Percentiles rank a stretch among this genome's conserved stretches.
Evolutionary conservation across 2,329 filamentous ascomycete genomes (phyloP).

Genomic region (Hortaea sp.): DNA sequence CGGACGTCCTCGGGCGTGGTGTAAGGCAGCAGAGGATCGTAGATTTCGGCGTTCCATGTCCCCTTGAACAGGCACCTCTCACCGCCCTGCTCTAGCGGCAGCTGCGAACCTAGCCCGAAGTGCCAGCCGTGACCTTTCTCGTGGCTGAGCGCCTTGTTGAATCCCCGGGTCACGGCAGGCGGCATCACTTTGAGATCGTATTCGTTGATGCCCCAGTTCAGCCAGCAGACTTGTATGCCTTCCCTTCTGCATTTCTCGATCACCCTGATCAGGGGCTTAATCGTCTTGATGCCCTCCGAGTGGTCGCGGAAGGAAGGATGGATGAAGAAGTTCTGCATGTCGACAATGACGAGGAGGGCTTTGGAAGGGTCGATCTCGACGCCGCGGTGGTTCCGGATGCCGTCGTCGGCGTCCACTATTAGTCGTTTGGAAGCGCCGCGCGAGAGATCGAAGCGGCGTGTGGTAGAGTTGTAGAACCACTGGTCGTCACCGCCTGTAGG

Average conservation of each 20-base stretch:
- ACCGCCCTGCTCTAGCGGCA: constrained; percentile 28
- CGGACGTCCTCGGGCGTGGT: constrained; percentile 30
- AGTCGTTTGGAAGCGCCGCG: constrained; percentile 28
- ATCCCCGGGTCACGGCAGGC: constrained; percentile 32
- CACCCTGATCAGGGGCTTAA: constrained; percentile 28
- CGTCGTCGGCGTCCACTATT: constrained; percentile 31
- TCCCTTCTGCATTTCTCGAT: constrained; percentile 32
- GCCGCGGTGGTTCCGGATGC: constrained; percentile 30
- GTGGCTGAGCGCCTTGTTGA: constrained; percentile 24
- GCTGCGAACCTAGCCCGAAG: constrained; percentile 28
- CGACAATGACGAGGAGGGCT: constrained; percentile 31
- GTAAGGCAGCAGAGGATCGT: constrained; percentile 29
- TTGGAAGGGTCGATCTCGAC: constrained; percentile 31
- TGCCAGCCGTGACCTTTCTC: constrained; percentile 31
- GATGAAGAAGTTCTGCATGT: constrained; percentile 38
- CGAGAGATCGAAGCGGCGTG: constrained; percentile 33
- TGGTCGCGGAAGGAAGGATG: constrained; percentile 23
- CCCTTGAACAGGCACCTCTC: constrained; percentile 33
- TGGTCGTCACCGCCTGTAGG: constrained; percentile 27
- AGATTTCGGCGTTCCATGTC: constrained; percentile 34
- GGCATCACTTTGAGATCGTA: constrained; percentile 29
- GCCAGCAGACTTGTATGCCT: constrained; percentile 31
- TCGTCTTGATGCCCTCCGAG: constrained; percentile 21
- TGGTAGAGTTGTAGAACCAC: constrained; percentile 32
- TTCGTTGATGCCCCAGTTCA: constrained; percentile 34